Evolutionary conservation across 441 rosid genomes (phyloP).

Genomic region (Adansonia rubrostipa): DNA sequence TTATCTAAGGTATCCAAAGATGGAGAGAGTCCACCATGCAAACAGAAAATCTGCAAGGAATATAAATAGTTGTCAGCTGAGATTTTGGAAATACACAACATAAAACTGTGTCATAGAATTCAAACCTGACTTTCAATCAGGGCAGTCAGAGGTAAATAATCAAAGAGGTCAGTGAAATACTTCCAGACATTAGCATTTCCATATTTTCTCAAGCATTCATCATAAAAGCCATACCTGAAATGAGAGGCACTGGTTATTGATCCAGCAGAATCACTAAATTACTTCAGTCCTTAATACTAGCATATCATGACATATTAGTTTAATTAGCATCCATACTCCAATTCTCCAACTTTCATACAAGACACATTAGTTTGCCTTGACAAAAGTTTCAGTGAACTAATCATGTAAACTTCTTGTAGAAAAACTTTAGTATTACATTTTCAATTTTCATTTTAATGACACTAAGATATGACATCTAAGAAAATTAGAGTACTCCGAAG

Average conservation of each 20-base stretch:
- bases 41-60: conserved; percentile 62
- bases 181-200: conserved; percentile 87
- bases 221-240: conserved; percentile 81
- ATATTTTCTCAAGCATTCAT: conserved; percentile 76
- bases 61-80: conserved; percentile 26
- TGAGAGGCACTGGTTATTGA: conserved; percentile 6
- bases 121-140: conserved; percentile 80
- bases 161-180: conserved; percentile 77
- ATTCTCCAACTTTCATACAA: not conserved
- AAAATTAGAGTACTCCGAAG: not conserved
- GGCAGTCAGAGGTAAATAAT: conserved; percentile 73
- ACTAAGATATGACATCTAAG: not conserved
- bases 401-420: not conserved
- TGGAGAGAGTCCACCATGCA: conserved; percentile 85
- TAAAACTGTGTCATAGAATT: conserved; percentile 17
- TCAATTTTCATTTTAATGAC: not conserved
- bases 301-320: not conserved
- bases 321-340: not conserved
- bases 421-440: not conserved
- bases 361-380: not conserved
- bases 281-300: not conserved
- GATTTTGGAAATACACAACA: conserved; percentile 4
- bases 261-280: not conserved
- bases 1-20: conserved; percentile 78
- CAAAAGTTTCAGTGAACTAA: not conserved